phyloP scores from a whole-genome alignment of 2,329 filamentous ascomycete genomes.

The Fusarium gaditjirri region DNA sequence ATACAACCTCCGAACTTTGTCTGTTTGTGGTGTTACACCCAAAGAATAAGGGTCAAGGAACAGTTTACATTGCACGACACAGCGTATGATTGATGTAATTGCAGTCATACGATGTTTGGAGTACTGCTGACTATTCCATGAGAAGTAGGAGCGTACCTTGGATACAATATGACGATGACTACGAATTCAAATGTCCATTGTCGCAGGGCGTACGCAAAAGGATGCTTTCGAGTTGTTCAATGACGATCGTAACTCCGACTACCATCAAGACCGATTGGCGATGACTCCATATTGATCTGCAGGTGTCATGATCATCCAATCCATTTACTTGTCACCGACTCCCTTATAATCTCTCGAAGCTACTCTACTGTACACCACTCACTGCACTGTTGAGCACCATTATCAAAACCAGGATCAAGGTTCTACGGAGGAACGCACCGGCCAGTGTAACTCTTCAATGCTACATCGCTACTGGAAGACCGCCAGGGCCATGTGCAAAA shows the following conservation, averaged over 20 bases:
- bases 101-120: background rate
- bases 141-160: background rate
- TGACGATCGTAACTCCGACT: background rate
- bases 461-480: conserved; percentile 12
- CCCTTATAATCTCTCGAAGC: background rate
- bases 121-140: background rate
- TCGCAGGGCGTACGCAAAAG: background rate
- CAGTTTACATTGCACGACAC: background rate
- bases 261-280: conserved; percentile 28
- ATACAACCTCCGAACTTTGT: background rate
- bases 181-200: background rate
- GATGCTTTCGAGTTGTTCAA: background rate
- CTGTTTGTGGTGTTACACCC: background rate
- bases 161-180: background rate
- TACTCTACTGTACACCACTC: background rate
- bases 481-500: conserved; percentile 1
- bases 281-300: conserved; percentile 21
- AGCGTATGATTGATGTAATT: background rate
- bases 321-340: background rate
- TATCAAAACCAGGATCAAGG: conserved; percentile 1
- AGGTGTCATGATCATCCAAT: background rate
- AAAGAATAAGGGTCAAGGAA: background rate
- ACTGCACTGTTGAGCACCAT: background rate
- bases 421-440: background rate
- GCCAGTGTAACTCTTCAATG: conserved; percentile 20